These are phyloP conservation scores for Dichotomopilus funicola DNA, from an alignment of 2,329 filamentous ascomycete species.

Conservation along the genomic window DNA sequence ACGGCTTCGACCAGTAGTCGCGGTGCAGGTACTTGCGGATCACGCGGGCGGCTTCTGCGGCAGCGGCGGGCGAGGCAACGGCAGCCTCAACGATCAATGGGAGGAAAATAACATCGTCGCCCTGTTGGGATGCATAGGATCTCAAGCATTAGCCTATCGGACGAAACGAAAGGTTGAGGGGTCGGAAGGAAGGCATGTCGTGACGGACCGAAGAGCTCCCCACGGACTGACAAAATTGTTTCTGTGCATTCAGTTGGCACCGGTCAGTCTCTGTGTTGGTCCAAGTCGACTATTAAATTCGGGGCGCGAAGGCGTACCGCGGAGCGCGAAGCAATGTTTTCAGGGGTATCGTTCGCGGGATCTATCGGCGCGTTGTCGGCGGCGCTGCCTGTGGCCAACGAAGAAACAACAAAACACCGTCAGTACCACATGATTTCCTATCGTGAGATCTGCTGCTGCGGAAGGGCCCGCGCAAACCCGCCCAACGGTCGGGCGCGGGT, in stretches of 20 bases:
- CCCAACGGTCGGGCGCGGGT: no score
- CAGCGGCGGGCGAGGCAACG: conserved; percentile 83
- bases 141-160: not conserved
- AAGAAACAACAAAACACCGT: conserved; percentile 9
- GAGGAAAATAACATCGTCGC: conserved; percentile 86
- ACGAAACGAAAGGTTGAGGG: not conserved
- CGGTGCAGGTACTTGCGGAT: conserved; percentile 78
- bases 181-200: not conserved
- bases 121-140: conserved; percentile 37
- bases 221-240: conserved; percentile 73
- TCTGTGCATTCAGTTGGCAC: conserved; percentile 41
- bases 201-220: conserved; percentile 48
- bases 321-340: conserved; percentile 57
- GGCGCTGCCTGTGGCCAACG: conserved; percentile 8
- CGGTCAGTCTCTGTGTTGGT: not conserved
- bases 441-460: no score
- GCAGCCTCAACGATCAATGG: conserved; percentile 90
- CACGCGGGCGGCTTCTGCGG: conserved; percentile 69
- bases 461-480: no score
- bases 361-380: conserved; percentile 22
- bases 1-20: conserved; percentile 58
- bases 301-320: conserved; percentile 48
- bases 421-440: no score
- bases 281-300: not conserved
- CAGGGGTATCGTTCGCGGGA: conserved; percentile 51